Percentiles rank a stretch among this genome's conserved stretches.
These are phyloP conservation scores for Cutaneotrichosporon arboriforme DNA, from an alignment of 1,284 basidiomycete genomes.

Conservation along the genomic window DNA sequence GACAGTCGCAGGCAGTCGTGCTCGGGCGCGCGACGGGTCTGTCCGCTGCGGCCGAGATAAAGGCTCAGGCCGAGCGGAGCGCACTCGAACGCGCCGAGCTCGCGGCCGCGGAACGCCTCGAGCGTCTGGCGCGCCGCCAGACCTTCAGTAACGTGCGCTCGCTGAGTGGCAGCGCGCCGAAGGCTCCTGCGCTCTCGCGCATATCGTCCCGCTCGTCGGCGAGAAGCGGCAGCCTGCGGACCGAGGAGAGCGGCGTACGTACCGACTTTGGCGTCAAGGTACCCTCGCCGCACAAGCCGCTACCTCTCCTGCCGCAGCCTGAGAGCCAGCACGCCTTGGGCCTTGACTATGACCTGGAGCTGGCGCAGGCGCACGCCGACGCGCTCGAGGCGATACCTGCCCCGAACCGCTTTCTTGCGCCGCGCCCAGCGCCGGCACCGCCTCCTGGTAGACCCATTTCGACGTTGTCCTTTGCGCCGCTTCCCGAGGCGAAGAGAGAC, in stretches of 20 bases:
- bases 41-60: not conserved
- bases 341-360: no score
- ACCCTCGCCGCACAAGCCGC: not conserved
- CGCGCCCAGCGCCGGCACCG: constrained; percentile 12
- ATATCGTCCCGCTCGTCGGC: constrained; percentile 4
- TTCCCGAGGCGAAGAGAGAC: constrained; percentile 1
- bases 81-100: not conserved
- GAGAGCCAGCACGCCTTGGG: not conserved
- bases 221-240: not conserved
- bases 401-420: constrained; percentile 7
- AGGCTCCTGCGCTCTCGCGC: not conserved
- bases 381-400: constrained; percentile 1
- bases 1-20: no score
- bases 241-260: not conserved
- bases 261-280: not conserved
- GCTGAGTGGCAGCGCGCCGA: not conserved
- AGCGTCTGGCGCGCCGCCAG: not conserved
- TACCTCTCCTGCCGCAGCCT: not conserved
- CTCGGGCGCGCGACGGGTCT: not conserved
- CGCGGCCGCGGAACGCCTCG: not conserved
- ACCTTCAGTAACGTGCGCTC: not conserved
- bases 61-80: not conserved
- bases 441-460: constrained; percentile 2
- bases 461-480: not conserved
- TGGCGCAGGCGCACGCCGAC: no score